phyloP scores from a whole-genome alignment of 305 asterid genomes.

The Euphrasia arctica region DNA sequence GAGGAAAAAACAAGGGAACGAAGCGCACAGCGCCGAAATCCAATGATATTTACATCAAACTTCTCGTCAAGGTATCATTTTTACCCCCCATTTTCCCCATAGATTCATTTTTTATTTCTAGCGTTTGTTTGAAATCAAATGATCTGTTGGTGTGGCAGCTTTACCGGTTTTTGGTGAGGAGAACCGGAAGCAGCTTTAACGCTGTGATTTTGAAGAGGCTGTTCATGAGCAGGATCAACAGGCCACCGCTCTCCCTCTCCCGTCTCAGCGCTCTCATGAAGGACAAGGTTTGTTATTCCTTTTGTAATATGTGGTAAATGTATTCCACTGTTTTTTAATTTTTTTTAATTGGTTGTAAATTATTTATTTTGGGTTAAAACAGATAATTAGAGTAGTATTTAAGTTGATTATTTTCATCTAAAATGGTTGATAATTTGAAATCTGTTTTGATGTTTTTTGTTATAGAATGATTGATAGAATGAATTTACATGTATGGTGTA shows the following conservation, averaged over 20 bases:
- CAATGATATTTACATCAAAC: constrained; percentile 65
- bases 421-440: not conserved
- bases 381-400: no score
- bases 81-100: not conserved
- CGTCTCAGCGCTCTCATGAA: constrained; percentile 62
- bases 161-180: constrained; percentile 83
- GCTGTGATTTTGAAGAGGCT: constrained; percentile 81
- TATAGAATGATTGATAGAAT: no score
- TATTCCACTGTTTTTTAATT: no score
- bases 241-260: constrained; percentile 81
- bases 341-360: no score
- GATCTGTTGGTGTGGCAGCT: constrained; percentile 39
- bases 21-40: constrained; percentile 81
- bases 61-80: constrained; percentile 60
- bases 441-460: not conserved
- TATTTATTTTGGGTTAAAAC: no score
- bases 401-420: no score
- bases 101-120: no score
- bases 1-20: constrained; percentile 82
- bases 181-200: constrained; percentile 83
- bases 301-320: not conserved
- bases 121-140: not conserved
- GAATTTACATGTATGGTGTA: no score
- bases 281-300: constrained; percentile 51
- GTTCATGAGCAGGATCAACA: constrained; percentile 86